phyloP scores from a whole-genome alignment of 2,329 filamentous ascomycete species.

The Claviceps capensis region DNA sequence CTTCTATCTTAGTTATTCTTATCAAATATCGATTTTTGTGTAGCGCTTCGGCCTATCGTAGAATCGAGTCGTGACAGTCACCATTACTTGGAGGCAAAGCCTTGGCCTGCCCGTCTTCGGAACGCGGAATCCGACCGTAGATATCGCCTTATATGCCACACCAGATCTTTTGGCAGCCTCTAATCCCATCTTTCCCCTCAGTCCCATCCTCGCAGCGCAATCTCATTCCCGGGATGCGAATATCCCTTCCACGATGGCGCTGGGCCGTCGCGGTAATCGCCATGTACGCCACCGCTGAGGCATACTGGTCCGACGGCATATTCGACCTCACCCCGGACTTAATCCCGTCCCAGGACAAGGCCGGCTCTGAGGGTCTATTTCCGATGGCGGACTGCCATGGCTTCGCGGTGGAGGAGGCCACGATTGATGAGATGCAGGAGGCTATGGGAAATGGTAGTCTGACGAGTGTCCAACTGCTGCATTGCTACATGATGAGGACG shows the following conservation, averaged over 20 bases:
- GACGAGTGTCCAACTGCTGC: constrained; percentile 42
- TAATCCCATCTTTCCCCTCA: no score
- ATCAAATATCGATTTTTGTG: no score
- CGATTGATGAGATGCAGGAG: constrained; percentile 52
- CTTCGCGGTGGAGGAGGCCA: constrained; percentile 52
- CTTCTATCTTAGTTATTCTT: no score
- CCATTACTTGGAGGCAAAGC: no score
- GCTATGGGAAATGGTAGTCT: constrained; percentile 40
- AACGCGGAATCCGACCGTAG: no score
- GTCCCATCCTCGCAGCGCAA: no score
- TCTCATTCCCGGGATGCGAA: neutral
- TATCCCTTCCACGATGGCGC: neutral
- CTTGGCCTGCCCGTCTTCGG: no score
- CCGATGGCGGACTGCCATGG: constrained; percentile 49
- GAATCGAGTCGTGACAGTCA: no score
- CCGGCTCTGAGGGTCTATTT: constrained; percentile 31
- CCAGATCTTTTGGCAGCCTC: no score
- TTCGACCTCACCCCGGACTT: constrained; percentile 15
- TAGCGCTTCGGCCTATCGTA: no score
- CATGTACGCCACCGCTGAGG: constrained; percentile 1
- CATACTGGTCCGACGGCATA: constrained; percentile 4
- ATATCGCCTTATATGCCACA: no score
- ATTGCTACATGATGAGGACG: constrained; percentile 49
- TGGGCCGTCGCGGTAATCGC: constrained; percentile 1
- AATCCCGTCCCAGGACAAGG: constrained; percentile 23